A percentile compares a stretch with the other conserved stretches of the same genome.
Evolutionary conservation across 495 filamentous ascomycete genomes (phyloP).

Genomic region (Articulospora tetracladia): DNA sequence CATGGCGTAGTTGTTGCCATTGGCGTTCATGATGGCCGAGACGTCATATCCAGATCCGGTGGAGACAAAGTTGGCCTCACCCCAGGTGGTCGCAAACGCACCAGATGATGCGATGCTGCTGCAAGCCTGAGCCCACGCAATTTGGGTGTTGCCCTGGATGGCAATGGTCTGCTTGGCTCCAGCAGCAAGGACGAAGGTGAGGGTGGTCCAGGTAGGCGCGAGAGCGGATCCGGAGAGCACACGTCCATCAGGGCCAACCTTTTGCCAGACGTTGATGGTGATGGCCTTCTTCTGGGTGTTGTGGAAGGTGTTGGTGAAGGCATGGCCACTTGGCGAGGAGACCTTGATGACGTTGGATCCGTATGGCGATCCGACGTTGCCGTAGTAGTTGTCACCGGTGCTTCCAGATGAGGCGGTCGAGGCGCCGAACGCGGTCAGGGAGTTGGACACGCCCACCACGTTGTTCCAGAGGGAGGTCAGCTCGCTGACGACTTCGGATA

Average conservation of each 20-base stretch:
- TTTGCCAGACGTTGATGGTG: constrained; percentile 52
- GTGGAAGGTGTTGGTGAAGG: constrained; percentile 43
- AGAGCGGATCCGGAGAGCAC: constrained; percentile 26
- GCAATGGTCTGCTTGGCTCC: constrained; percentile 38
- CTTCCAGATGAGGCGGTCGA: constrained; percentile 14
- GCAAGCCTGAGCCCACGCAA: constrained; percentile 26
- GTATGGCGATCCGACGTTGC: constrained; percentile 48
- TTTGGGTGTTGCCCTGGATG: constrained; percentile 40
- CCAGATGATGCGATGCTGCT: constrained; percentile 36
- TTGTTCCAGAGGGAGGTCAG: neutral
- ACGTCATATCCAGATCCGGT: constrained; percentile 51
- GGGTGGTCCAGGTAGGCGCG: constrained; percentile 37
- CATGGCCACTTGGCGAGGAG: constrained; percentile 33
- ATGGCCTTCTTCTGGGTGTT: constrained; percentile 36
- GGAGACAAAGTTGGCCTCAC: constrained; percentile 51
- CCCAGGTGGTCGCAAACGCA: constrained; percentile 44
- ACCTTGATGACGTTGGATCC: constrained; percentile 52
- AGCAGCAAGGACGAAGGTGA: constrained; percentile 38
- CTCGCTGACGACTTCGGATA: neutral
- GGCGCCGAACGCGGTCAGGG: constrained; percentile 9
- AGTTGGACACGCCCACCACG: constrained; percentile 16
- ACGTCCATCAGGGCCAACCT: constrained; percentile 34
- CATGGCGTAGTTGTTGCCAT: constrained; percentile 26
- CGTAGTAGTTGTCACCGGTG: constrained; percentile 33
- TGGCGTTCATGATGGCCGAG: constrained; percentile 43